Evolutionary conservation across 192 early-diverging fungal genomes (phyloP).

Genomic region (Rhizophagus clarus): DNA sequence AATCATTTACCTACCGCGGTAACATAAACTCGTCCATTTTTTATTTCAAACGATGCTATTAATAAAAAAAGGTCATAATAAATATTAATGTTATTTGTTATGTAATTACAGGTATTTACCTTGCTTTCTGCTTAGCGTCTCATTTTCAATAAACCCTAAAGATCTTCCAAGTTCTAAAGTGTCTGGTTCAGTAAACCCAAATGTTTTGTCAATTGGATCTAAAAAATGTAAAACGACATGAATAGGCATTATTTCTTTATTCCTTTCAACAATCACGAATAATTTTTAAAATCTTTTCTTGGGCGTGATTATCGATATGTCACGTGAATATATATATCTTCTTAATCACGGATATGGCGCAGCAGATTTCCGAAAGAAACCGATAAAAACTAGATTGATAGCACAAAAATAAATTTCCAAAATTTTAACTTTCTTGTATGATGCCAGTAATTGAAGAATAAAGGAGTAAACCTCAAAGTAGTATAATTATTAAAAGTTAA

Average conservation of each 20-base stretch:
- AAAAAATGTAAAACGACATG: neutral
- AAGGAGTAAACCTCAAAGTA: too few relatives aligned
- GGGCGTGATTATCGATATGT: too few relatives aligned
- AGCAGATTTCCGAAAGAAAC: too few relatives aligned
- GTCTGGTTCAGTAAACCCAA: slow-evolving; percentile 8
- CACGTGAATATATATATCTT: too few relatives aligned
- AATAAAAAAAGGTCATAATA: neutral
- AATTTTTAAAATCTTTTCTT: too few relatives aligned
- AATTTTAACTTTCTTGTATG: too few relatives aligned
- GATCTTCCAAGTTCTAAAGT: neutral
- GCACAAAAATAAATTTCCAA: too few relatives aligned
- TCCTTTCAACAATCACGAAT: too few relatives aligned
- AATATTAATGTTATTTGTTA: neutral
- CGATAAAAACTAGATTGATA: too few relatives aligned
- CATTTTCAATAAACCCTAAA: neutral
- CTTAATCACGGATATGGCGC: too few relatives aligned
- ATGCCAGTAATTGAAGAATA: too few relatives aligned
- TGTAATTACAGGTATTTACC: neutral
- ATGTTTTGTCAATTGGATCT: slow-evolving; percentile 14
- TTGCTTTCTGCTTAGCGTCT: slow-evolving; percentile 1
- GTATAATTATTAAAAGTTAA: too few relatives aligned
- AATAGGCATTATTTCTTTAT: neutral
- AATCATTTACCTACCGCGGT: neutral
- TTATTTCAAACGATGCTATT: slow-evolving; percentile 5
- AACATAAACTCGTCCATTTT: slow-evolving; percentile 17